Conservation (phyloP, 176 grass and related monocot genomes). For the Zea mays region DNA sequence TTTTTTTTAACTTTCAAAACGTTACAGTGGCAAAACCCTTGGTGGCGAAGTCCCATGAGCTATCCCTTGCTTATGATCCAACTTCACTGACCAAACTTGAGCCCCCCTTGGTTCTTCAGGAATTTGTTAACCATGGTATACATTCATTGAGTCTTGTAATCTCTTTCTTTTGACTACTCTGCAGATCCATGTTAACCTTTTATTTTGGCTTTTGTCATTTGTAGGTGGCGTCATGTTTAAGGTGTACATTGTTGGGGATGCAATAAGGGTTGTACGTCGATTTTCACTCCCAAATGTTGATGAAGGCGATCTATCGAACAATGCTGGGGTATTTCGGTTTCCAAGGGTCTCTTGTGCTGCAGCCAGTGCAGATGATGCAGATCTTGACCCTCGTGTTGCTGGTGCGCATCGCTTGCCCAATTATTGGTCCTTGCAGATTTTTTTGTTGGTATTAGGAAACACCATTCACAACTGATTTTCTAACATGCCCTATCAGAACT, state of each 20-base stretch:
- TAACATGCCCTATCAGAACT: slow-evolving; percentile 53
- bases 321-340: slow-evolving; percentile 73
- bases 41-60: slow-evolving; percentile 80
- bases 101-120: slow-evolving; percentile 89
- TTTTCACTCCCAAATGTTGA: slow-evolving; percentile 91
- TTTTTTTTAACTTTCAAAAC: slow-evolving; percentile 18
- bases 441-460: slow-evolving; percentile 5
- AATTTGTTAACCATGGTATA: slow-evolving; percentile 96
- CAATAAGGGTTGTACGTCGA: slow-evolving; percentile 79
- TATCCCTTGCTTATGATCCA: slow-evolving; percentile 91
- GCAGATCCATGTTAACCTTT: slow-evolving; percentile 22
- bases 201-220: slow-evolving; percentile 21
- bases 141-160: neutral
- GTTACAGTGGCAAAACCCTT: slow-evolving; percentile 92
- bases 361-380: slow-evolving; percentile 81
- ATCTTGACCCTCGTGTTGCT: slow-evolving; percentile 83
- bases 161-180: neutral
- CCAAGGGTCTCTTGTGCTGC: slow-evolving; percentile 91
- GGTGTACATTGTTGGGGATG: slow-evolving; percentile 93
- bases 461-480: slow-evolving; percentile 27
- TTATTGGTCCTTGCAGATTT: neutral
- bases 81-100: slow-evolving; percentile 80
- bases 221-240: slow-evolving; percentile 95
- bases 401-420: slow-evolving; percentile 45
- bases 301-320: slow-evolving; percentile 58